phyloP scores from a whole-genome alignment of 2,329 filamentous ascomycete genomes.

The Calonectria hawksworthii region DNA sequence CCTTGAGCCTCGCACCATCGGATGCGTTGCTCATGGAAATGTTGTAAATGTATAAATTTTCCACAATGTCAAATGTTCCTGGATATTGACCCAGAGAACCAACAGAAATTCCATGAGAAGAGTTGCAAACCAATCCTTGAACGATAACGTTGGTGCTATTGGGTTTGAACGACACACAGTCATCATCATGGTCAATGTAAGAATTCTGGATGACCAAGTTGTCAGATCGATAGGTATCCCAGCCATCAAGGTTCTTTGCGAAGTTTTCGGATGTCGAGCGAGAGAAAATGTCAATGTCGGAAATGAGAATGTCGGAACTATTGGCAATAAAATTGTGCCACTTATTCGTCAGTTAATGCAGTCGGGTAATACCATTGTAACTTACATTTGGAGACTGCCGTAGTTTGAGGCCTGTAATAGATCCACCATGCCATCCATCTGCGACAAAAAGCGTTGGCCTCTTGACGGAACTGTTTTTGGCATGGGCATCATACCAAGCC shows the following conservation, averaged over 20 bases:
- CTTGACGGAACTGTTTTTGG: constrained; percentile 64
- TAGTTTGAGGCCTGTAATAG: constrained; percentile 70
- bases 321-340: constrained; percentile 72
- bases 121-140: constrained; percentile 75
- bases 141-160: constrained; percentile 78
- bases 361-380: background rate
- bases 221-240: constrained; percentile 73
- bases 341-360: constrained; percentile 12
- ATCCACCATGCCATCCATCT: constrained; percentile 71
- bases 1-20: constrained; percentile 79
- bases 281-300: constrained; percentile 72
- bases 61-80: constrained; percentile 73
- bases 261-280: constrained; percentile 64
- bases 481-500: constrained; percentile 70
- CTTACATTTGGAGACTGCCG: constrained; percentile 62
- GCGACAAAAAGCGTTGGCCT: constrained; percentile 73
- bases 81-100: constrained; percentile 78
- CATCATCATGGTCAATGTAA: constrained; percentile 57
- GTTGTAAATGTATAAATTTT: constrained; percentile 75
- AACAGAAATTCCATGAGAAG: constrained; percentile 79
- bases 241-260: constrained; percentile 75
- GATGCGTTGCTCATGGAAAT: constrained; percentile 69
- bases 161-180: constrained; percentile 81
- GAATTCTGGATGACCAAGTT: constrained; percentile 77
- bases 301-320: constrained; percentile 73